Evolutionary conservation across 495 filamentous ascomycete genomes (phyloP), one percentile per base, ranked within the genome.

Genomic region (Daldinia childiae): DNA sequence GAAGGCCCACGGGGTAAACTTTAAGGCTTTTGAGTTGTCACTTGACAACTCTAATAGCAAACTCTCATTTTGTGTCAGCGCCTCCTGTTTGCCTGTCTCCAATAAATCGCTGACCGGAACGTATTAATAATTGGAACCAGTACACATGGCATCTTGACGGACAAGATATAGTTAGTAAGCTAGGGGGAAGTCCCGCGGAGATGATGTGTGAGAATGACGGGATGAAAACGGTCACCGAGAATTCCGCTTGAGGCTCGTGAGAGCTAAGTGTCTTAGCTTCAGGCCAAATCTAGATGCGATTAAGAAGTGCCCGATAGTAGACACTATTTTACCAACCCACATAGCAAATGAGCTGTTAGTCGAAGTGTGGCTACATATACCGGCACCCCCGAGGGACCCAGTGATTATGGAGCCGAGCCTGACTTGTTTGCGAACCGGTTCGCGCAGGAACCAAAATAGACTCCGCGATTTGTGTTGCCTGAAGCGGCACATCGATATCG

Each of bases 191-290:
- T 61, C 48, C 41, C 52, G 39, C 41, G 17, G n/a, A n/a, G 51
- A 48, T 45, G 66, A 48, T 26, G 36, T 43, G 64, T 62, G 61
- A 45, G 59, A 11, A 54, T 57, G 21, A 27, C 43, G 19, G 55
- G 56, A 50, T 54, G n/a, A 58, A 45, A 52, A 58, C 19, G 58
- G 39, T 64, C 69, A 59, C 36, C 50, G 34, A 29, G 29, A 17
- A 48, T 69, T 17, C 69, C 58, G 64, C 71, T 59, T 66, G 65
- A 73, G 58, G 65, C 65, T 73, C 34, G 56, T 38, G 50, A 57
- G 3, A 55, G 19, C 52, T 32, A 32, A 15, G 38, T n/a, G 54
- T 32, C 14, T n/a, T 34, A 27, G 58, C 43, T 55, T 58, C 45
- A 71, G 68, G 51, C 19, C 34, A 41, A 66, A 55, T 63, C 54